Percentiles rank a stretch among this genome's conserved stretches.
These are phyloP conservation scores for Hyaloperonospora arabidopsidis DNA, from an alignment of 352 stramenopile genomes.

Conservation along the genomic window DNA sequence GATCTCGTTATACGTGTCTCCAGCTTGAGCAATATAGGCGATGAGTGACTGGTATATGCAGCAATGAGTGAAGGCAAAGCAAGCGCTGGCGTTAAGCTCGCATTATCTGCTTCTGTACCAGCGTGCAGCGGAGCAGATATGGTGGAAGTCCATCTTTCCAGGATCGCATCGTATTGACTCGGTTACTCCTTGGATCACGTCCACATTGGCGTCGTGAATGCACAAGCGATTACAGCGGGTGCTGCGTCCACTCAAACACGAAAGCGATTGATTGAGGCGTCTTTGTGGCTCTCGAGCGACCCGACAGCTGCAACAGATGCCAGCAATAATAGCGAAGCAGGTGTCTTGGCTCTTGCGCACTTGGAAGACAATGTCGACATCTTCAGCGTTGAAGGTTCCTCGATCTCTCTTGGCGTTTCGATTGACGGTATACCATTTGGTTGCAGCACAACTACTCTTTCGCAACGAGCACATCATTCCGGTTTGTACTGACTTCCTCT, in stretches of 20 bases:
- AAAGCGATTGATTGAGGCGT: neutral
- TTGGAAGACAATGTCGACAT: slow-evolving; percentile 2
- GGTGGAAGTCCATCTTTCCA: too few species aligned
- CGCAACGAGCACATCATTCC: neutral
- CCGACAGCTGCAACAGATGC: slow-evolving; percentile 18
- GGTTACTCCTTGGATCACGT: too few species aligned
- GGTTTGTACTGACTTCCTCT: slow-evolving; percentile 1
- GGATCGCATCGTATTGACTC: too few species aligned
- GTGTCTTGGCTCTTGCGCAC: slow-evolving; percentile 5
- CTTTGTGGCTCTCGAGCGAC: neutral
- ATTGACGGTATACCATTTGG: neutral
- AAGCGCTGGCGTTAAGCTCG: too few species aligned
- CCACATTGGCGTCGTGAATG: too few species aligned
- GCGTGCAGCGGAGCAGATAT: too few species aligned
- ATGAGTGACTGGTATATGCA: too few species aligned
- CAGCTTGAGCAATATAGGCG: too few species aligned
- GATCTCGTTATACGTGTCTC: too few species aligned
- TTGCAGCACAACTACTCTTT: neutral
- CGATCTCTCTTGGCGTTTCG: neutral
- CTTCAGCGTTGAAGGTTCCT: neutral
- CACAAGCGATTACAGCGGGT: slow-evolving; percentile 3
- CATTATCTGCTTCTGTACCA: too few species aligned
- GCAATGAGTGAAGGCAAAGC: too few species aligned
- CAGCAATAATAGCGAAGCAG: slow-evolving; percentile 21
- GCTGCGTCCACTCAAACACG: slow-evolving; percentile 6